A percentile compares a stretch with the other conserved stretches of the same genome.
These are phyloP conservation scores for Drechslerella coelobrocha DNA, from an alignment of 2,329 filamentous ascomycete genomes.

Conservation along the genomic window DNA sequence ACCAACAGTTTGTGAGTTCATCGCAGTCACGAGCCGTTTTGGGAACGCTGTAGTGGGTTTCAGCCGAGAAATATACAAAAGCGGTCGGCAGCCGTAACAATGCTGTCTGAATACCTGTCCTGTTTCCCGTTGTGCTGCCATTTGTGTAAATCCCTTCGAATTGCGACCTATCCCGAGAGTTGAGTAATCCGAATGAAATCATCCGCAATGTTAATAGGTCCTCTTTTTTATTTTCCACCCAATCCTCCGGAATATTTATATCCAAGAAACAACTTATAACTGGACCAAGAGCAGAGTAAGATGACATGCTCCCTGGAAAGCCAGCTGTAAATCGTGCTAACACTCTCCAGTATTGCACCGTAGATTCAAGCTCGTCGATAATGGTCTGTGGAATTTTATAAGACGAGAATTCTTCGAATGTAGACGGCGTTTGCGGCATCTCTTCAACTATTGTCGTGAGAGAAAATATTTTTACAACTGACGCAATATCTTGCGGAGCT, in stretches of 20 bases:
- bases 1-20: slow-evolving; percentile 12
- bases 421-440: not conserved
- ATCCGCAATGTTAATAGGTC: slow-evolving; percentile 9
- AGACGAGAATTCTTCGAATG: not conserved
- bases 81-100: slow-evolving; percentile 11
- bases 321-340: not conserved
- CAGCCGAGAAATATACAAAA: slow-evolving; percentile 24
- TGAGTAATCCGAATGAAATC: slow-evolving; percentile 14
- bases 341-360: not conserved
- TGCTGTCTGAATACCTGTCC: slow-evolving; percentile 33
- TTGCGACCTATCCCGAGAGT: not conserved
- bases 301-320: not conserved
- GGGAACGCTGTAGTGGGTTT: slow-evolving; percentile 28
- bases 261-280: slow-evolving; percentile 17
- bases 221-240: not conserved
- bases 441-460: not conserved
- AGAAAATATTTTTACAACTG: not conserved
- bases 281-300: slow-evolving; percentile 17
- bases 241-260: slow-evolving; percentile 8
- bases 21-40: slow-evolving; percentile 30
- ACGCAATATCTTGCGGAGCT: too few relatives aligned
- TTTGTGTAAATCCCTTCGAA: slow-evolving; percentile 22
- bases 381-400: not conserved
- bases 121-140: slow-evolving; percentile 36
- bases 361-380: not conserved